These are phyloP conservation scores for Podospora appendiculata DNA, from an alignment of 495 filamentous ascomycete genomes.

Conservation along the genomic window DNA sequence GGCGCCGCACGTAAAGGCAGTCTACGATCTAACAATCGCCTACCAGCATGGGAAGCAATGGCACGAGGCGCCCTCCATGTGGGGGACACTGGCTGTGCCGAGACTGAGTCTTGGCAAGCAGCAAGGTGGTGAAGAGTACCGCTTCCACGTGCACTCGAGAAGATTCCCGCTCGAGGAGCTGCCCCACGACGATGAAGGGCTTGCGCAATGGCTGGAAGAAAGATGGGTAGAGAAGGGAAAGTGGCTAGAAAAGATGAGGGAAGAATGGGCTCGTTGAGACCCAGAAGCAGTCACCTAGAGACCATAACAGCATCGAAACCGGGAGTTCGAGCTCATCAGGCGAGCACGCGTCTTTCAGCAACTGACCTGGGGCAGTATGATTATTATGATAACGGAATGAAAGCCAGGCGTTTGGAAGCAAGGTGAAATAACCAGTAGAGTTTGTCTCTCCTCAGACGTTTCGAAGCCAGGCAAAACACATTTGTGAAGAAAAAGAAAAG, in stretches of 20 bases:
- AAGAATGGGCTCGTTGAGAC: slow-evolving; percentile 7
- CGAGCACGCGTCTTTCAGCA: no score
- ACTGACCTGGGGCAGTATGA: no score
- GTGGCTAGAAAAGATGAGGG: slow-evolving; percentile 35
- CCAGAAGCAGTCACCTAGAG: no score
- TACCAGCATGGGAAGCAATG: slow-evolving; percentile 41
- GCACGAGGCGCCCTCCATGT: slow-evolving; percentile 42
- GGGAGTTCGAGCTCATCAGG: no score
- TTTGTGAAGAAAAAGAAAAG: no score
- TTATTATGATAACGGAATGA: no score
- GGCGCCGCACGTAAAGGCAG: slow-evolving; percentile 44
- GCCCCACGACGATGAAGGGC: slow-evolving; percentile 33
- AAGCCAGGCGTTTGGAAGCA: no score
- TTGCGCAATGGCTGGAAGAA: slow-evolving; percentile 46
- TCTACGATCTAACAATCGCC: slow-evolving; percentile 52
- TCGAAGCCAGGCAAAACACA: no score
- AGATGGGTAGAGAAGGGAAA: slow-evolving; percentile 48
- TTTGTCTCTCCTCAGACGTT: no score
- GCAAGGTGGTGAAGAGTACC: slow-evolving; percentile 20
- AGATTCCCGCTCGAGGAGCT: slow-evolving; percentile 39
- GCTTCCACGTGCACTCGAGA: slow-evolving; percentile 45
- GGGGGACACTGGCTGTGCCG: slow-evolving; percentile 36
- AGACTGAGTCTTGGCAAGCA: slow-evolving; percentile 21
- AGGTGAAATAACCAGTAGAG: no score
- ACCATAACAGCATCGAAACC: no score